Evolutionary conservation across 2,329 filamentous ascomycete species (phyloP).

Genomic region (Neodidymelliopsis sp.): DNA sequence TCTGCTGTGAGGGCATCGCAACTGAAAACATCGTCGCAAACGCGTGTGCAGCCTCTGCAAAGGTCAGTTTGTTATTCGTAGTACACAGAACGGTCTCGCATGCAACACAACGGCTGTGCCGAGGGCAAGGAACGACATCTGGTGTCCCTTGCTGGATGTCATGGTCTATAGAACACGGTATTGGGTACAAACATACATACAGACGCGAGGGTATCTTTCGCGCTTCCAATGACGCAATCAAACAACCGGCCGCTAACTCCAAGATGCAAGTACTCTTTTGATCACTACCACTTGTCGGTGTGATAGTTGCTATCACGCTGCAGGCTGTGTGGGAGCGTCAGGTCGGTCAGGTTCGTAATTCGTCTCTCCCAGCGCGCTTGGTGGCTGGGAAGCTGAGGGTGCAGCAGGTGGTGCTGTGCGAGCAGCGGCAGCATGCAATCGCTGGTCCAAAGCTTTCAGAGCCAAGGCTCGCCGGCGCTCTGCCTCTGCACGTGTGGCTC

Average conservation of each 20-base stretch:
- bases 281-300: background rate
- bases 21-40: background rate
- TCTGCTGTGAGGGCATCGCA: background rate
- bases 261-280: constrained; percentile 1
- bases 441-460: constrained; percentile 88
- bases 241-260: constrained; percentile 8
- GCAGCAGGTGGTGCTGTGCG: constrained; percentile 55
- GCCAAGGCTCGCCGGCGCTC: constrained; percentile 89
- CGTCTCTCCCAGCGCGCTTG: constrained; percentile 51
- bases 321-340: constrained; percentile 34
- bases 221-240: constrained; percentile 19
- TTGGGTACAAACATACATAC: constrained; percentile 32
- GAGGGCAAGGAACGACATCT: constrained; percentile 8
- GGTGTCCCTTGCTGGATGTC: constrained; percentile 28
- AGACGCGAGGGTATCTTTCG: constrained; percentile 38
- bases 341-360: constrained; percentile 52
- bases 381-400: constrained; percentile 35
- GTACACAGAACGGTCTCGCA: constrained; percentile 23
- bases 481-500: constrained; percentile 83
- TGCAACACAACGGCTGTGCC: constrained; percentile 16
- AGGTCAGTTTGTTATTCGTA: constrained; percentile 18
- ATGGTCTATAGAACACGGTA: constrained; percentile 26
- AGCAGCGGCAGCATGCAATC: constrained; percentile 81
- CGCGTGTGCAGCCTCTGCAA: background rate
- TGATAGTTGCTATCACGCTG: constrained; percentile 22